These are phyloP conservation scores for Penicillium chermesinum DNA, from an alignment of 495 filamentous ascomycete species.

Conservation along the genomic window DNA sequence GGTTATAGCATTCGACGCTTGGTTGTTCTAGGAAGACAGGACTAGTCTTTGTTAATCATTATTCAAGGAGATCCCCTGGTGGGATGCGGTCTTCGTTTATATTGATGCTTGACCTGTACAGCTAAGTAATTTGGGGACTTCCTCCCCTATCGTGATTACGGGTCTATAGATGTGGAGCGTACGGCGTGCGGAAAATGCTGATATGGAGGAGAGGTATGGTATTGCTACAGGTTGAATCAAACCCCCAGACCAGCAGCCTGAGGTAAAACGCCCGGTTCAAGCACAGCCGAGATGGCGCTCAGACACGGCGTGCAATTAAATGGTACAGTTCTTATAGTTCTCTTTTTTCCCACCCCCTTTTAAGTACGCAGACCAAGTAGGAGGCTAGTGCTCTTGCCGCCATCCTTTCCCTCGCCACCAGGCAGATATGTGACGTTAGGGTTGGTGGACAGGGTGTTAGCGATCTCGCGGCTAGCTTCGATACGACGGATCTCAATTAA, in stretches of 20 bases:
- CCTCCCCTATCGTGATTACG: too few relatives aligned
- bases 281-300: conserved; percentile 27
- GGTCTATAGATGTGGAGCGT: too few relatives aligned
- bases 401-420: conserved; percentile 59
- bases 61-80: too few relatives aligned
- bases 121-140: too few relatives aligned
- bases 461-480: conserved; percentile 95
- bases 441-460: conserved; percentile 79
- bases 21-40: background rate
- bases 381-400: conserved; percentile 58
- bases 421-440: conserved; percentile 96
- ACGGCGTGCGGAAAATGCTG: background rate
- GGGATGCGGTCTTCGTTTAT: background rate
- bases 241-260: conserved; percentile 16
- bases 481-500: conserved; percentile 94
- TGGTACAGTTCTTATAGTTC: conserved; percentile 16
- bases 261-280: conserved; percentile 28
- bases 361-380: conserved; percentile 55
- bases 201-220: conserved; percentile 32
- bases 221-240: conserved; percentile 40
- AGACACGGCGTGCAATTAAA: conserved; percentile 24
- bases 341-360: background rate
- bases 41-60: background rate
- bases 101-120: too few relatives aligned
- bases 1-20: conserved; percentile 19